Evolutionary conservation across 2,329 filamentous ascomycete species (phyloP).

Genomic region (Aspergillus pseudotamarii): DNA sequence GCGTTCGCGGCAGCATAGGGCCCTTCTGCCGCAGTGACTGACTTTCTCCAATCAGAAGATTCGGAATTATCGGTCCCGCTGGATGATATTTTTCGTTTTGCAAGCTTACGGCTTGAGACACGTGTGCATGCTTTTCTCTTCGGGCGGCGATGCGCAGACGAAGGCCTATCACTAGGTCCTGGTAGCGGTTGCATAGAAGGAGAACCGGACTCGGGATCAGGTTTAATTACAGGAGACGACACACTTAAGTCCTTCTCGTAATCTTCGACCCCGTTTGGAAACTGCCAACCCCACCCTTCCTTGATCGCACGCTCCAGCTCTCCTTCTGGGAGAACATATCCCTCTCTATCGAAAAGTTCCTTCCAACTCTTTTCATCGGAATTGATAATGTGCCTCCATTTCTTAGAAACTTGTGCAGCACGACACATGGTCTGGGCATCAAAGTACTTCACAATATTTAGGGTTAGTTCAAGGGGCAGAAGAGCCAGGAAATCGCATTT

Average conservation of each 20-base stretch:
- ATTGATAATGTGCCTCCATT: conserved; percentile 89
- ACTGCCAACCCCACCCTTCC: conserved; percentile 98
- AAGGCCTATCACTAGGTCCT: conserved; percentile 27
- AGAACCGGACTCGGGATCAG: conserved; percentile 41
- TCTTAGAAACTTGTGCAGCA: conserved; percentile 89
- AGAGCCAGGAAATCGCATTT: conserved; percentile 91
- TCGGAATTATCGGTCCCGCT: conserved; percentile 45
- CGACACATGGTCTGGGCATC: conserved; percentile 84
- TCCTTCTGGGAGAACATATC: conserved; percentile 74
- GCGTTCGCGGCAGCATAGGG: conserved; percentile 82
- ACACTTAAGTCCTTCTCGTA: conserved; percentile 79
- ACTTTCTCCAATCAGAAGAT: conserved; percentile 49
- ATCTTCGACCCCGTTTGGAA: conserved; percentile 72
- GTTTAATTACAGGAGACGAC: conserved; percentile 39
- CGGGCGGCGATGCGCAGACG: conserved; percentile 35
- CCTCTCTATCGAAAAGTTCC: conserved; percentile 81
- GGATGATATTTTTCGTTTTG: conserved; percentile 58
- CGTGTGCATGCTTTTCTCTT: conserved; percentile 54
- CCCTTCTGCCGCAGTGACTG: conserved; percentile 66
- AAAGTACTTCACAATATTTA: conserved; percentile 85
- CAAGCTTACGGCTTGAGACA: conserved; percentile 54
- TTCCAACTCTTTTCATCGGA: conserved; percentile 97
- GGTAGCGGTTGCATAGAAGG: conserved; percentile 25
- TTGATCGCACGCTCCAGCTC: conserved; percentile 83
- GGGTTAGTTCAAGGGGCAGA: conserved; percentile 81